phyloP scores from a whole-genome alignment of 129 eudicot species.

The Escallonia herrerae region DNA sequence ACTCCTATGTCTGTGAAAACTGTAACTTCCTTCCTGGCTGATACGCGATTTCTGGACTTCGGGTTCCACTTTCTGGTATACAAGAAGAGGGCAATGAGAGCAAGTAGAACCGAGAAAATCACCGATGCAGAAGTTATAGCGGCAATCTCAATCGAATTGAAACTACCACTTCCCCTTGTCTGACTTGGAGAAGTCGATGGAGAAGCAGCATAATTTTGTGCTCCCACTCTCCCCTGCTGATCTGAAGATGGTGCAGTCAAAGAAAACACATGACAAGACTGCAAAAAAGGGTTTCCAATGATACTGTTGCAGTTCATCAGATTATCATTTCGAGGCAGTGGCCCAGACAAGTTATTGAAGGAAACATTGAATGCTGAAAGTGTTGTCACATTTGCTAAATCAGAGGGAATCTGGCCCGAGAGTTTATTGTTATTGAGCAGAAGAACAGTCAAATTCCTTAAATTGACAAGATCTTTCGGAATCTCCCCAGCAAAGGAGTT shows the following conservation, averaged over 20 bases:
- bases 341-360: slow-evolving; percentile 69
- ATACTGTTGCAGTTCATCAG: slow-evolving; percentile 59
- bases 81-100: slow-evolving; percentile 62
- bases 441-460: slow-evolving; percentile 44
- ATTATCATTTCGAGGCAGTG: slow-evolving; percentile 32
- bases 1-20: slow-evolving; percentile 70
- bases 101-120: slow-evolving; percentile 64
- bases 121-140: slow-evolving; percentile 73
- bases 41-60: slow-evolving; percentile 45
- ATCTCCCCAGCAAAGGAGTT: slow-evolving; percentile 62
- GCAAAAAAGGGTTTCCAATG: slow-evolving; percentile 60
- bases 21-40: slow-evolving; percentile 59
- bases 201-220: slow-evolving; percentile 23
- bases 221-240: slow-evolving; percentile 27
- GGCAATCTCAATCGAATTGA: slow-evolving; percentile 70
- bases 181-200: slow-evolving; percentile 11
- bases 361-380: slow-evolving; percentile 59
- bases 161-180: slow-evolving; percentile 12
- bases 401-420: slow-evolving; percentile 60
- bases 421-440: slow-evolving; percentile 61
- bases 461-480: slow-evolving; percentile 43
- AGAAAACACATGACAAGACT: slow-evolving; percentile 41
- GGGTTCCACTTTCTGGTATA: slow-evolving; percentile 78
- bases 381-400: slow-evolving; percentile 35
- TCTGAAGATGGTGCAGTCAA: slow-evolving; percentile 41